Evolutionary conservation across 208 protist genomes (phyloP).

Genomic region (Angomonas ambiguus): DNA sequence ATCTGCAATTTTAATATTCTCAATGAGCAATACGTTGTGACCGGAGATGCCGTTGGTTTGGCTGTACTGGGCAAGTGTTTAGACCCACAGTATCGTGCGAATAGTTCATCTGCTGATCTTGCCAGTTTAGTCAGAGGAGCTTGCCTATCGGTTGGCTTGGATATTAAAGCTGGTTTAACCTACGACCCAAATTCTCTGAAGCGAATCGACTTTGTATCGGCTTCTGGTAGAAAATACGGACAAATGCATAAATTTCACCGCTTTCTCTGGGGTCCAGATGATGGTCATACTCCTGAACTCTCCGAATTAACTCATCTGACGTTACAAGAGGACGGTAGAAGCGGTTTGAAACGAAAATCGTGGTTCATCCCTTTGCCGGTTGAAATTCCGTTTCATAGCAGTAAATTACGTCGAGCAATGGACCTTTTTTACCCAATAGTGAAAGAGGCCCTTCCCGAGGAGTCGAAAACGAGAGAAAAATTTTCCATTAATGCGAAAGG

Average conservation of each 20-base stretch:
- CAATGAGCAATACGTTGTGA: slow-evolving; percentile 81
- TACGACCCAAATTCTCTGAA: slow-evolving; percentile 35
- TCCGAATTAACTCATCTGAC: slow-evolving; percentile 77
- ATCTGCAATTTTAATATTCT: slow-evolving; percentile 76
- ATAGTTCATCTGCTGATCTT: slow-evolving; percentile 19
- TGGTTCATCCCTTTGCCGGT: slow-evolving; percentile 85
- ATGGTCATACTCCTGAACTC: slow-evolving; percentile 70
- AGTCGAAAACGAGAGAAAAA: slow-evolving; percentile 41
- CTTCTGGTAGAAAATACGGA: slow-evolving; percentile 60
- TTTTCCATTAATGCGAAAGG: slow-evolving; percentile 30
- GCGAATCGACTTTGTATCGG: slow-evolving; percentile 61
- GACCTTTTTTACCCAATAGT: slow-evolving; percentile 76
- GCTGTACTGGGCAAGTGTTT: slow-evolving; percentile 81
- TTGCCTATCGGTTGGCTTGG: slow-evolving; percentile 38
- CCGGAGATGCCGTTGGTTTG: slow-evolving; percentile 65
- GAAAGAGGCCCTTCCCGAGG: slow-evolving; percentile 58
- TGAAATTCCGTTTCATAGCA: slow-evolving; percentile 82
- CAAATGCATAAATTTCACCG: slow-evolving; percentile 49
- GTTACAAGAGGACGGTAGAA: slow-evolving; percentile 75
- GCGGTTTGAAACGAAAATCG: slow-evolving; percentile 84
- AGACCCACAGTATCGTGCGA: slow-evolving; percentile 83
- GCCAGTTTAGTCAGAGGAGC: slow-evolving; percentile 34
- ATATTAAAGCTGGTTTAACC: slow-evolving; percentile 63
- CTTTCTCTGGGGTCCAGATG: slow-evolving; percentile 79
- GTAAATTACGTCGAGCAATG: slow-evolving; percentile 44